Conservation (phyloP, 345 rosid genomes). For the Arabis alpina region DNA sequence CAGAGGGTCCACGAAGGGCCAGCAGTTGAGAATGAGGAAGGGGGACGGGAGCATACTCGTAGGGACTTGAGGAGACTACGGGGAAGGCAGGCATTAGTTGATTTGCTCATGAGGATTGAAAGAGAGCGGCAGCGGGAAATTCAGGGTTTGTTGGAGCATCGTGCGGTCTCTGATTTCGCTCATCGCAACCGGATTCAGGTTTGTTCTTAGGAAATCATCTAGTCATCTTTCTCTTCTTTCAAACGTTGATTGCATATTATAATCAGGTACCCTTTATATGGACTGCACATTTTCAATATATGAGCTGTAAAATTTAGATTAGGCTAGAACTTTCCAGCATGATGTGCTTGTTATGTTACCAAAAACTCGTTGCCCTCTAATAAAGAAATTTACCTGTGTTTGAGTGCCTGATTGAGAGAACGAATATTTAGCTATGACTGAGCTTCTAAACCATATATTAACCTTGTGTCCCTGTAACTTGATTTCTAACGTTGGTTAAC, state of each 20-base stretch:
- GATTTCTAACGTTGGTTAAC: neutral
- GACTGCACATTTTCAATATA: no score
- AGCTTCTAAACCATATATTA: neutral
- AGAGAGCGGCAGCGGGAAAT: conserved; percentile 92
- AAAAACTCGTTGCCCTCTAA: conserved; percentile 5
- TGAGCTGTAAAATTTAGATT: neutral
- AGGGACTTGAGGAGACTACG: conserved; percentile 81
- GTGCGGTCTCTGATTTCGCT: conserved; percentile 98
- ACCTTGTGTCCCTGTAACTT: neutral
- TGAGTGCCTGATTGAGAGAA: neutral
- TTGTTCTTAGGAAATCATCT: conserved; percentile 22
- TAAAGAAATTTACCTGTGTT: neutral
- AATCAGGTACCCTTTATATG: neutral
- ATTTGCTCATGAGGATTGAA: conserved; percentile 86
- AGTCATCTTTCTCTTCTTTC: neutral
- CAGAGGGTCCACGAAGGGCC: conserved; percentile 59
- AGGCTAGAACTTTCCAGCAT: neutral
- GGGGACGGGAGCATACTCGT: conserved; percentile 74
- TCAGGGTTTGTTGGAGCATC: conserved; percentile 89
- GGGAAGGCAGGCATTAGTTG: conserved; percentile 90
- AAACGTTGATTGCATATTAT: neutral
- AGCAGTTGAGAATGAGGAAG: conserved; percentile 63
- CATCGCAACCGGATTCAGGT: conserved; percentile 99
- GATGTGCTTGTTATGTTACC: neutral
- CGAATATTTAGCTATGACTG: neutral